A percentile compares a stretch with the other conserved stretches of the same genome.
Evolutionary conservation across 2,329 filamentous ascomycete genomes (phyloP).

Genomic region (Penicillium italicum): DNA sequence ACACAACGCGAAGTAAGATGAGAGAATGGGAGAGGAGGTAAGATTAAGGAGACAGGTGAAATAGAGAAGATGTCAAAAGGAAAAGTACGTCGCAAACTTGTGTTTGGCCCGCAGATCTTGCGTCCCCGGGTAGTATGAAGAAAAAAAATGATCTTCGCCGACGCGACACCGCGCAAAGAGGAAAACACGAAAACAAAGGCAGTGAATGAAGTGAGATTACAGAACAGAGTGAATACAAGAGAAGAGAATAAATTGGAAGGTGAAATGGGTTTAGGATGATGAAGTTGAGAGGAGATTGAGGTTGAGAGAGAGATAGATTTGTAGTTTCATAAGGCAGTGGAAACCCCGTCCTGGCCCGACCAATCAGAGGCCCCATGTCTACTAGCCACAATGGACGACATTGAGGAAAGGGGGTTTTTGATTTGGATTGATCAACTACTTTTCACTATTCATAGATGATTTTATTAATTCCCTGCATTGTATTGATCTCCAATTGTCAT

Average conservation of each 20-base stretch:
- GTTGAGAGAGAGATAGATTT: slow-evolving; percentile 27
- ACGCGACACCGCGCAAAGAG: slow-evolving; percentile 11
- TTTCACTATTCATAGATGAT: background rate
- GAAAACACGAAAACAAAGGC: slow-evolving; percentile 10
- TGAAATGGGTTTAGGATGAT: slow-evolving; percentile 5
- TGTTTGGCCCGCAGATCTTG: slow-evolving; percentile 12
- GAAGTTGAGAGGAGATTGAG: slow-evolving; percentile 11
- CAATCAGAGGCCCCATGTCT: slow-evolving; percentile 8
- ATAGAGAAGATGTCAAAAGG: background rate
- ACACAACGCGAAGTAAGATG: slow-evolving; percentile 11
- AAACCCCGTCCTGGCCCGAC: slow-evolving; percentile 4
- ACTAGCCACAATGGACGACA: slow-evolving; percentile 10
- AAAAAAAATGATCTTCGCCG: slow-evolving; percentile 12
- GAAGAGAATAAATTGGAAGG: slow-evolving; percentile 2
- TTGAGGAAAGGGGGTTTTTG: slow-evolving; percentile 8
- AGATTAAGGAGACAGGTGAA: background rate
- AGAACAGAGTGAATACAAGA: slow-evolving; percentile 1
- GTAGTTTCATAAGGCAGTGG: slow-evolving; percentile 18
- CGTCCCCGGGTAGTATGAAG: slow-evolving; percentile 10
- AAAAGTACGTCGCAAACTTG: slow-evolving; percentile 5
- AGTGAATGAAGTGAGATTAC: background rate
- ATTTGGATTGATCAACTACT: background rate
- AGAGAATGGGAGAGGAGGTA: background rate
- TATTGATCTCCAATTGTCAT: background rate
- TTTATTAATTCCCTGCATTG: background rate